Evolutionary conservation across 208 protist species (phyloP).

Genomic region (Blechomonas ayalai): DNA sequence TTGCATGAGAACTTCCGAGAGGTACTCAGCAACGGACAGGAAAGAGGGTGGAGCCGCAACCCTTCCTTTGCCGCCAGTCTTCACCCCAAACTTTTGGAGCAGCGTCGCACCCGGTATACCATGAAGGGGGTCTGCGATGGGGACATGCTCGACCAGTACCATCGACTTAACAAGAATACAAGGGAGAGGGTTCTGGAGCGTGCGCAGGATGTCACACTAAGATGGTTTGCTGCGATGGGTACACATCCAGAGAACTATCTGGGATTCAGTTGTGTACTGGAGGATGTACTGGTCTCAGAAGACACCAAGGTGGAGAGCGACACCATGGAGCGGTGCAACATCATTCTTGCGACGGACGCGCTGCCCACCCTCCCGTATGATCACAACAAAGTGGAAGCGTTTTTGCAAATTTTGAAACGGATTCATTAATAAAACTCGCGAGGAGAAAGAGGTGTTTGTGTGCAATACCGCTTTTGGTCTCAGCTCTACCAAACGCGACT

Average conservation of each 20-base stretch:
- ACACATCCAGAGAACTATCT: background rate
- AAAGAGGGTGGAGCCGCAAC: constrained; percentile 33
- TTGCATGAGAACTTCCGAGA: constrained; percentile 34
- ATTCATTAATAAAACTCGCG: constrained; percentile 27
- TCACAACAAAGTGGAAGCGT: constrained; percentile 13
- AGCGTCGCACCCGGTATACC: constrained; percentile 6
- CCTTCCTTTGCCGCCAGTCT: constrained; percentile 22
- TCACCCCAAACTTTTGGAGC: constrained; percentile 1
- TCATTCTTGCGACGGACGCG: constrained; percentile 1
- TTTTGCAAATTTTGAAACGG: constrained; percentile 35
- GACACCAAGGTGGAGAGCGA: background rate
- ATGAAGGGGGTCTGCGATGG: constrained; percentile 25
- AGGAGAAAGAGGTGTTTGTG: too few species aligned
- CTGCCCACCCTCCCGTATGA: constrained; percentile 35
- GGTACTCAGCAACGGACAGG: constrained; percentile 34
- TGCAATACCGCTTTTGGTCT: too few species aligned
- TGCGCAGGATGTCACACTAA: constrained; percentile 1
- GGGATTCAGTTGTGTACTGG: constrained; percentile 4
- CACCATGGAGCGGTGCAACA: constrained; percentile 4
- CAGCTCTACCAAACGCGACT: background rate
- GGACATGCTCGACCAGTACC: constrained; percentile 1
- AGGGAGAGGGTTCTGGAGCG: constrained; percentile 11
- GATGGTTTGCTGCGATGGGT: background rate
- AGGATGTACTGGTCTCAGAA: background rate
- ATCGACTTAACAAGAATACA: background rate